Percentiles rank a stretch among this genome's conserved stretches.
Conservation (phyloP, 1,139 yeast genomes). For the Geotrichum siamense region DNA sequence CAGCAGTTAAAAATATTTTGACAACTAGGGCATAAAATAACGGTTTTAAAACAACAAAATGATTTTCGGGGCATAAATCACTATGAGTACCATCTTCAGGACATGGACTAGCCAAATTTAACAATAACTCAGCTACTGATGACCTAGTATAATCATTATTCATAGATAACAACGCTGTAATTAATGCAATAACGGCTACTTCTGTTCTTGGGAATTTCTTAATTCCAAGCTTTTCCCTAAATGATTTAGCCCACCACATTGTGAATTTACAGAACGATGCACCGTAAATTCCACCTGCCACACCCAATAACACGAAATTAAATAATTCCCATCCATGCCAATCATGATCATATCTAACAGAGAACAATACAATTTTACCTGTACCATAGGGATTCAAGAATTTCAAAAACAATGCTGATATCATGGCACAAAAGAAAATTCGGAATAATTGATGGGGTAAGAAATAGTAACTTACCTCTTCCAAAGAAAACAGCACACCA, state of each 20-base stretch:
- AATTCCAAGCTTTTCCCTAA: conserved; percentile 15
- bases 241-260: conserved; percentile 41
- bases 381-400: conserved; percentile 58
- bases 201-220: conserved; percentile 41
- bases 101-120: conserved; percentile 51
- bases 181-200: conserved; percentile 42
- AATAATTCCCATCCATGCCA: conserved; percentile 48
- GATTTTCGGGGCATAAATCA: conserved; percentile 39
- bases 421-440: conserved; percentile 54
- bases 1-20: conserved; percentile 44
- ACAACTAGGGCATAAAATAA: conserved; percentile 42
- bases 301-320: conserved; percentile 46
- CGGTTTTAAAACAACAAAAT: conserved; percentile 32
- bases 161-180: conserved; percentile 47
- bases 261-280: conserved; percentile 48
- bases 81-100: conserved; percentile 19
- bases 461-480: conserved; percentile 55
- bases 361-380: conserved; percentile 55
- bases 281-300: conserved; percentile 54
- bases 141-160: conserved; percentile 49
- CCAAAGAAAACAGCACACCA: conserved; percentile 58
- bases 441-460: conserved; percentile 54
- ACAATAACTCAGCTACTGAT: conserved; percentile 48
- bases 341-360: conserved; percentile 48
- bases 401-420: conserved; percentile 49